Base-by-base conservation (phyloP, 2,329 filamentous ascomycete species). In the Mollisiaceae sp. region DNA sequence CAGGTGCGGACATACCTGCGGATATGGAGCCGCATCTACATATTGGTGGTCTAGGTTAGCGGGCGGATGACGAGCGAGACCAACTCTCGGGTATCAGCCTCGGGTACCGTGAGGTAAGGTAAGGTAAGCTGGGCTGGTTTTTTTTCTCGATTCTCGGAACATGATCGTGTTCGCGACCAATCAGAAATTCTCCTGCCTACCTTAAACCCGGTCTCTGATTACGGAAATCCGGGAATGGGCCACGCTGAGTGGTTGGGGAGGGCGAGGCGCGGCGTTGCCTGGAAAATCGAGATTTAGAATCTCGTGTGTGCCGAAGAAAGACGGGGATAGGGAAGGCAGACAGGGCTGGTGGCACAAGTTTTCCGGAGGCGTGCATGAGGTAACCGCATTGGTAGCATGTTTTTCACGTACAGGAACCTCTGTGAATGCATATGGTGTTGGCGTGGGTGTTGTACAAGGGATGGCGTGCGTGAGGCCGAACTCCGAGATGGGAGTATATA, bases 41-140 rank as follows among this genome's bases (percentile, higher is more conserved):
- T 32, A 32, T 6, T 32, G 27, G 27, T 32, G 27, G 27, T 32
- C 27, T n/a, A n/a, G n/a, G n/a, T n/a, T n/a, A n/a, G n/a, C n/a
- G 27, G 6, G 38, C 15, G 2, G 12, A 15, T 43, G 38, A 41
- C 38, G 15, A 41, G 15, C 38, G 12, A 41, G 38, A 4, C 38
- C 11, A 9, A 41, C 38, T 41, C 38, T 45, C 45, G 45, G 45
- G 45, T 50, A 50, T 50, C 45, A 50, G n/a, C 45, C 45, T 50
- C 45, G 45, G 45, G 45, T 50, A 50, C 18, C 11, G 14, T 43
- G 6, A 32, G 6, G 27, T 32, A 32, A 6, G 27, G 27, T 32
- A 32, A 32, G 27, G 3, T 32, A 6, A 6, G 27, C 27, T 32
- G 27, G 27, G n/a, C n/a, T n/a, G n/a, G n/a, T n/a, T 32, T 32